Base-by-base conservation (phyloP, 2,329 filamentous ascomycete genomes). In the Capronia americana region DNA sequence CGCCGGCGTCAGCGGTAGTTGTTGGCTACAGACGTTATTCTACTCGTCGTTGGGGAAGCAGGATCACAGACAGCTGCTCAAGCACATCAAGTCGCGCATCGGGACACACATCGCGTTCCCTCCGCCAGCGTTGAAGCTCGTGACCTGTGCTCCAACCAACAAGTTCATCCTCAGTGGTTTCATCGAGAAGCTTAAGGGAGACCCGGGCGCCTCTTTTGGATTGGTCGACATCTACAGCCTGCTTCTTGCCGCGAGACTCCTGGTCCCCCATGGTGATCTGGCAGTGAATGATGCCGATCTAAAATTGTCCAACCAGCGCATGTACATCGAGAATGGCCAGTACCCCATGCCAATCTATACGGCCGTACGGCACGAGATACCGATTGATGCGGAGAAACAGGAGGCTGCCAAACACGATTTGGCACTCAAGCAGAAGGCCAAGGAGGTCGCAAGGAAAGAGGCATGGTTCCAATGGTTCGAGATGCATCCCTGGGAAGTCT, bases 381-480 rank as follows among this genome's bases (percentile, higher is more conserved):
- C 94, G 0, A 81, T 89, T 7, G 77, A 88, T 7, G 84, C 85
- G 53, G 74, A 83, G 3, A 71, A 74, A 26, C 66, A 74, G 67
- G 68, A 78, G 66, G 67, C 78, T 68, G 58, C 77, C 74, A 58
- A 73, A 69, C 61, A 73, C 74, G 72, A 71, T 58, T 69, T 69
- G 41, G 70, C 65, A 26, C 75, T 69, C 28, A 73, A 77, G 7
- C 78, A 77, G 67, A 76, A 73, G 67, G 73, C 78, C 2, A 80
- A 83, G 66, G 81, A 78, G 44, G 80, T 83, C 65, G 82, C 84
- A 3, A 79, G 78, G 62, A 79, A 84, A 66, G 90, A 96, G 74
- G 85, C 92, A 2, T 98, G 93, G 92, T 99, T 98, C 73, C 94
- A 99, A 74, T 98, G 95, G 94, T 97, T 95, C 72, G 95, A 99